Conservation (phyloP, 176 grass and related monocot species). For the Puccinellia tenuiflora region DNA sequence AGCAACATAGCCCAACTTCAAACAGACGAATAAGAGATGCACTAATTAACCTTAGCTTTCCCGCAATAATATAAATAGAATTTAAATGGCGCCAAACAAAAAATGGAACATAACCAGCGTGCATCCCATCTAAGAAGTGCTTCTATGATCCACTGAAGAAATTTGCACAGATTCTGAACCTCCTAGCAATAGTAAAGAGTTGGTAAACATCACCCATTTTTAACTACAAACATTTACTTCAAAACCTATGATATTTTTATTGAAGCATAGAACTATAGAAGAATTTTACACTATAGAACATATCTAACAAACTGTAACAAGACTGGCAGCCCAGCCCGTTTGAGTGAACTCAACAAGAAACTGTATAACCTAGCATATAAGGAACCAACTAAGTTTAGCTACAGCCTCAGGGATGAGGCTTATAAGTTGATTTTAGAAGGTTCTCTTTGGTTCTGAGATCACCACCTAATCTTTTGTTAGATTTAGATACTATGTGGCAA, state of each 20-base stretch:
- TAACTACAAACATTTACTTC: neutral
- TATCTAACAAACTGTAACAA: neutral
- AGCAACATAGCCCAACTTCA: neutral
- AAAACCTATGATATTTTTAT: neutral
- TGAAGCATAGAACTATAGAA: neutral
- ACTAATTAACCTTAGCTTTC: conserved; percentile 4
- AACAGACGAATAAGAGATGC: conserved; percentile 10
- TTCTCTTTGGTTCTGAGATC: neutral
- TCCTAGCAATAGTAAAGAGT: neutral
- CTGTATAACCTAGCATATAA: neutral
- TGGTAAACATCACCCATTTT: neutral
- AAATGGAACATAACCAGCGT: neutral
- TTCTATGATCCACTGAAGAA: neutral
- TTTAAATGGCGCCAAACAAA: neutral
- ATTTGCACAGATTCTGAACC: neutral
- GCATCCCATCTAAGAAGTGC: neutral
- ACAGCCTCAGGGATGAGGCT: neutral
- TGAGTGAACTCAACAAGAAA: neutral
- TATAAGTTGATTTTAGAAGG: conserved; percentile 1
- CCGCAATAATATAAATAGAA: neutral
- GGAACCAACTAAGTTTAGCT: neutral
- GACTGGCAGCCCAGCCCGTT: neutral
- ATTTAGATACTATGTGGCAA: too few relatives aligned
- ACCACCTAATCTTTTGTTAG: conserved; percentile 7
- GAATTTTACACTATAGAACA: neutral